A percentile compares a stretch with the other conserved stretches of the same genome.
phyloP scores from a whole-genome alignment of 805 yeast genomes.

The Saccharomycopsis synnaedendra region DNA sequence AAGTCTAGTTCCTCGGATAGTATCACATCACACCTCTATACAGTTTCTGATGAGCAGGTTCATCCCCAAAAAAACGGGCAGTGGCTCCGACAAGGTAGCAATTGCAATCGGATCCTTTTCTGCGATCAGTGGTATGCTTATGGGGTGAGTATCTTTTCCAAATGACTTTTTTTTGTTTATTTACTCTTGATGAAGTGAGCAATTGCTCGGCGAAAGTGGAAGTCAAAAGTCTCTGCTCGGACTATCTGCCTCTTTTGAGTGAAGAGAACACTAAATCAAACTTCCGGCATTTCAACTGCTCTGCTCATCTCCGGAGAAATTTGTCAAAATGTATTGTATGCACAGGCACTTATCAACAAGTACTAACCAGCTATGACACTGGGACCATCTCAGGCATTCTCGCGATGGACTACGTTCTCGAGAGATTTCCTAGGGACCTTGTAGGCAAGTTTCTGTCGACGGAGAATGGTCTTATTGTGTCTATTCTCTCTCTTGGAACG shows the following conservation, averaged over 20 bases:
- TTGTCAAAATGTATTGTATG: too few species aligned
- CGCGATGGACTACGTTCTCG: slow-evolving; percentile 46
- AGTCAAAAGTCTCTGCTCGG: too few species aligned
- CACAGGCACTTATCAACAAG: not conserved
- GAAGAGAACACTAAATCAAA: slow-evolving; percentile 16
- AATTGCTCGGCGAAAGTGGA: too few species aligned
- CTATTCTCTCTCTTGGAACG: slow-evolving; percentile 67
- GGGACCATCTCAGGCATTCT: slow-evolving; percentile 57
- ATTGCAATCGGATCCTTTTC: slow-evolving; percentile 48
- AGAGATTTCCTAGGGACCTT: slow-evolving; percentile 29
- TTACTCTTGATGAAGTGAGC: too few species aligned
- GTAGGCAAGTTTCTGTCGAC: slow-evolving; percentile 29
- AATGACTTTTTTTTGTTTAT: slow-evolving; percentile 22
- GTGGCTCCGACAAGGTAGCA: slow-evolving; percentile 38
- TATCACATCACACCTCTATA: too few species aligned
- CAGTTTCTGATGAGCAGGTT: too few species aligned
- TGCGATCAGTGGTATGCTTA: slow-evolving; percentile 56
- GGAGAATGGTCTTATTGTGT: slow-evolving; percentile 50
- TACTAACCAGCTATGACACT: slow-evolving; percentile 54
- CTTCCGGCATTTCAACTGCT: not conserved
- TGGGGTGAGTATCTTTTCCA: slow-evolving; percentile 59
- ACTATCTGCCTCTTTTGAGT: slow-evolving; percentile 25
- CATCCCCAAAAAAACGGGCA: slow-evolving; percentile 15
- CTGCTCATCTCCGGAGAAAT: too few species aligned
- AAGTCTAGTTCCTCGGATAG: too few species aligned